Evolutionary conservation across 2,329 filamentous ascomycete genomes (phyloP).

Genomic region (Fusarium sororula): DNA sequence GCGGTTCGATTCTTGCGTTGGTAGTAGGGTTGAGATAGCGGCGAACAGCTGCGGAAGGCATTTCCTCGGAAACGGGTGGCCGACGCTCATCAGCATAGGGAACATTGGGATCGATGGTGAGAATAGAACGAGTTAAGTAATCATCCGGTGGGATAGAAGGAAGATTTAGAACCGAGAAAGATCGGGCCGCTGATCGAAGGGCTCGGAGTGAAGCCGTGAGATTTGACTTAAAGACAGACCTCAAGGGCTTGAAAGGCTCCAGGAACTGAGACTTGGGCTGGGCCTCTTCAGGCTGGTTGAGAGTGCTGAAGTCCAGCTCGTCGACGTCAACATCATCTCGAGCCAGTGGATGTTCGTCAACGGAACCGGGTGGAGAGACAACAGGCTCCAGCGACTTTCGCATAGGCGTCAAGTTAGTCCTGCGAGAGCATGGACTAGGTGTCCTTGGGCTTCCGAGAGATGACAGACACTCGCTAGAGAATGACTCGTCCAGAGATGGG

Average conservation of each 20-base stretch:
- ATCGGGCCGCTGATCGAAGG: conserved; percentile 70
- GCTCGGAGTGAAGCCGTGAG: conserved; percentile 73
- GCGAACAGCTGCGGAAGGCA: conserved; percentile 71
- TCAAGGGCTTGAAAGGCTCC: conserved; percentile 59
- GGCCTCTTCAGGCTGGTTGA: conserved; percentile 51
- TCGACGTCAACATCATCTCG: conserved; percentile 37
- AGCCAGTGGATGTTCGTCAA: conserved; percentile 62
- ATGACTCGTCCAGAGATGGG: conserved; percentile 66
- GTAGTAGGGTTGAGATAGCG: conserved; percentile 74
- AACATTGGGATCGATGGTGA: conserved; percentile 72
- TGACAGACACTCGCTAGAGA: conserved; percentile 58
- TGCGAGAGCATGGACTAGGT: conserved; percentile 45
- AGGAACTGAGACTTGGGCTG: conserved; percentile 47
- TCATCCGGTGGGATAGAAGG: conserved; percentile 73
- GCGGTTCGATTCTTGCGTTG: conserved; percentile 45
- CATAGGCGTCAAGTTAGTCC: conserved; percentile 50
- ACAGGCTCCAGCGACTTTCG: conserved; percentile 64
- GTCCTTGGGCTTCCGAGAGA: conserved; percentile 61
- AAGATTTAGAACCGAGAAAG: conserved; percentile 69
- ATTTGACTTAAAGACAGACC: conserved; percentile 73
- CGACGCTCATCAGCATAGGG: conserved; percentile 74
- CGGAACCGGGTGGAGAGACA: conserved; percentile 62
- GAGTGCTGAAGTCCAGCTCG: conserved; percentile 61
- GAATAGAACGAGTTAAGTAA: conserved; percentile 72
- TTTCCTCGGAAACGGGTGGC: conserved; percentile 69